These are phyloP conservation scores for Gracilariopsis chorda DNA, from an alignment of 23 red algal species.

Conservation along the genomic window DNA sequence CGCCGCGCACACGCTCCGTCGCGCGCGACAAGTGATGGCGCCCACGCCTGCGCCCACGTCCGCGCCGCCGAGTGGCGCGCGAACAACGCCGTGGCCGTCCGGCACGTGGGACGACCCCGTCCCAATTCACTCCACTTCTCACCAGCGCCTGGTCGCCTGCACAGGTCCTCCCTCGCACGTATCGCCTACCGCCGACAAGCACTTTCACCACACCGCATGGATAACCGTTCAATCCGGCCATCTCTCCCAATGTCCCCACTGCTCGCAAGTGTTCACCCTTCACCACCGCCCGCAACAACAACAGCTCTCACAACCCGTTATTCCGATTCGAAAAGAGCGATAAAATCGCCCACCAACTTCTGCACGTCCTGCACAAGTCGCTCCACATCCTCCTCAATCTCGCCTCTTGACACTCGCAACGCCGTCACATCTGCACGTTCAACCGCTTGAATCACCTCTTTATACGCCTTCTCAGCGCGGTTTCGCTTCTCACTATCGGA, in stretches of 20 bases:
- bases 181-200: background rate
- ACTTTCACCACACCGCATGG: conserved; percentile 24
- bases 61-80: background rate
- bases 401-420: background rate
- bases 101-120: conserved; percentile 63
- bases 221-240: conserved; percentile 11
- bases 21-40: background rate
- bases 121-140: conserved; percentile 1
- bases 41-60: background rate
- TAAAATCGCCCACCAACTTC: background rate
- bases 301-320: background rate
- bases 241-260: background rate
- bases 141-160: conserved; percentile 27
- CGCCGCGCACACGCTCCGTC: background rate
- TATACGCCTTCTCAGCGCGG: background rate
- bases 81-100: background rate
- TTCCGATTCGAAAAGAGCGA: background rate
- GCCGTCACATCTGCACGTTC: background rate
- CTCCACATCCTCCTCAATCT: background rate
- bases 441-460: background rate
- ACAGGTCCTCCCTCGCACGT: background rate
- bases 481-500: background rate
- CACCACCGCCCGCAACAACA: background rate
- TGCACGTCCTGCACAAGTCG: background rate
- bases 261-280: conserved; percentile 34